phyloP scores from a whole-genome alignment of 2,329 filamentous ascomycete genomes.

The Zelopaecilomyces penicillatus region DNA sequence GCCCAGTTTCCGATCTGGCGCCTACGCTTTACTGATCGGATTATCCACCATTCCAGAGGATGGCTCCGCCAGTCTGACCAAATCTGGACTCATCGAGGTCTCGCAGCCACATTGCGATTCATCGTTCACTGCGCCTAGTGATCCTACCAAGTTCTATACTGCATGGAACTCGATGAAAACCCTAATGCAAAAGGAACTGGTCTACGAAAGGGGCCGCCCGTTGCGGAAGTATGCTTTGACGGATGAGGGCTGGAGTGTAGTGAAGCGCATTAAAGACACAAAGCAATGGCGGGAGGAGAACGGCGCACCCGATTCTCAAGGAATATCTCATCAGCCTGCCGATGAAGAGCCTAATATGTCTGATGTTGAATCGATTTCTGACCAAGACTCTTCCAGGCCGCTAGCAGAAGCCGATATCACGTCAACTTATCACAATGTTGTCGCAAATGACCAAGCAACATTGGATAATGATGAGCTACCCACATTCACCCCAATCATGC shows the following conservation, averaged over 20 bases:
- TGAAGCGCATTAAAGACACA: conserved; percentile 52
- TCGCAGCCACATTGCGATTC: conserved; percentile 66
- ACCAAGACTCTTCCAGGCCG: background rate
- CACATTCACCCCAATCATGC: conserved; percentile 48
- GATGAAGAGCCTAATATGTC: background rate
- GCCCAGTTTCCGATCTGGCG: conserved; percentile 61
- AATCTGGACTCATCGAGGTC: conserved; percentile 56
- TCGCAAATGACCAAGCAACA: conserved; percentile 29
- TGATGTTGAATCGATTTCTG: background rate
- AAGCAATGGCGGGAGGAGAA: conserved; percentile 25
- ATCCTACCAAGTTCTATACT: conserved; percentile 64
- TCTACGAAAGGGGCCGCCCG: conserved; percentile 62
- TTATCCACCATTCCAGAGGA: conserved; percentile 52
- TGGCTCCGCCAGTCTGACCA: conserved; percentile 49
- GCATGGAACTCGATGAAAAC: conserved; percentile 81
- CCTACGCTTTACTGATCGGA: conserved; percentile 63
- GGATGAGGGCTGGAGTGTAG: conserved; percentile 71
- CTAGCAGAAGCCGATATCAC: background rate
- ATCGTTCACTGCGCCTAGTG: conserved; percentile 60
- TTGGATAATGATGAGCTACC: conserved; percentile 29
- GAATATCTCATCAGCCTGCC: background rate
- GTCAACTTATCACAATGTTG: conserved; percentile 27
- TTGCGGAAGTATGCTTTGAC: conserved; percentile 61
- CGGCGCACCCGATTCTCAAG: conserved; percentile 6
- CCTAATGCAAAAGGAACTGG: conserved; percentile 62